Evolutionary conservation across 345 rosid genomes (phyloP), one percentile per base, ranked within the genome.

Genomic region (Raphanus raphanistrum): DNA sequence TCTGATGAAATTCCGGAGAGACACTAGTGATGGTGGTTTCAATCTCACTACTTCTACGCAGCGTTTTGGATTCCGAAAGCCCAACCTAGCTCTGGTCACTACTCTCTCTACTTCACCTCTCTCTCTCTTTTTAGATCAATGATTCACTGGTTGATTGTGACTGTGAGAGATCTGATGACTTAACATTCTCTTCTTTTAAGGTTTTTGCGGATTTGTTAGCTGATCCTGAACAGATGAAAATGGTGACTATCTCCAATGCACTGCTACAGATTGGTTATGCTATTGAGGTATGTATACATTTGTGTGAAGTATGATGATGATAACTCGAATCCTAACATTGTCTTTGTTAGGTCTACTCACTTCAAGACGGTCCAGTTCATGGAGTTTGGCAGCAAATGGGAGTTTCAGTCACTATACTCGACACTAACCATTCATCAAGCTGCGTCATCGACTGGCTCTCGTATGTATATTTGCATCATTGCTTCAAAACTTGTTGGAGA

Each of bases 71-170:
- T 78, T 83, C 73, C 83, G 90, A 71, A 90, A 87, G 76, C 98
- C 98, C 1, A 92, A 84, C 86, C 89, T 95, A 33, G 99, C 98
- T 16, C 77, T 93, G 94, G 99, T 93, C 58, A 74, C 94, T 87
- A 10, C 7, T 48, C 21, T 36, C 2, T 45, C 13, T 4, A 1
- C 33, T 55, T 35, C 41, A 28, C 4, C 21, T 21, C 31, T 28
- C 31, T 28, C 4, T 28, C 4, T 28, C 3, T 48, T 10, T 32
- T 32, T 41, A 41, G 48, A 10, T 38, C 11, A 38, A 21, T 9
- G 12, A 38, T 9, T 21, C 21, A 21, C 21, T 21, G 21, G 21
- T 21, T 21, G 3, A 10, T 38, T 45, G 6, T 13, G 16, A 13
- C 43, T 74, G 60, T 16, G 27, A 25, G 68, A 70, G 63, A 68